Conservation (phyloP, 805 yeast genomes). For the Huiozyma naganishii region DNA sequence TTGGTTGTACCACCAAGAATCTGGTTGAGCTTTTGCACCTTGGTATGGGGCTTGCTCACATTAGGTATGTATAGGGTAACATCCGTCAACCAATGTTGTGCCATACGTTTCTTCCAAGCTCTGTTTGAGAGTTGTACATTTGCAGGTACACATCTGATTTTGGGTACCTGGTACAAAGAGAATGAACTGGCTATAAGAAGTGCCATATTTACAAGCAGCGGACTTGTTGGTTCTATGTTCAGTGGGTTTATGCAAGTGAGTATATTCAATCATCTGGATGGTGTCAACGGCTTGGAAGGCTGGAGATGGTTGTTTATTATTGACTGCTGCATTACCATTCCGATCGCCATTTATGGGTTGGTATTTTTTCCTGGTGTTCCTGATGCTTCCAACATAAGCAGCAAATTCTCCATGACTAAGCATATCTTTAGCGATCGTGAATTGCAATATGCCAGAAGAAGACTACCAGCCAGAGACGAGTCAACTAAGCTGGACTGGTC, state of each 20-base stretch:
- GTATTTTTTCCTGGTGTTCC: slow-evolving; percentile 52
- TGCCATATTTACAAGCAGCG: slow-evolving; percentile 46
- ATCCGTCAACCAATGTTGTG: slow-evolving; percentile 41
- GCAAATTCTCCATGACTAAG: slow-evolving; percentile 17
- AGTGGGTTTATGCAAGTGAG: slow-evolving; percentile 51
- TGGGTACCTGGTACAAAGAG: slow-evolving; percentile 45
- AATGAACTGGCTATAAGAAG: slow-evolving; percentile 39
- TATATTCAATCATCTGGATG: slow-evolving; percentile 37
- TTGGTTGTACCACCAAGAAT: slow-evolving; percentile 44
- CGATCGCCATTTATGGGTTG: slow-evolving; percentile 46
- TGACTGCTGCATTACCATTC: slow-evolving; percentile 48
- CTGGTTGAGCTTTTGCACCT: slow-evolving; percentile 44
- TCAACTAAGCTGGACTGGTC: slow-evolving; percentile 30
- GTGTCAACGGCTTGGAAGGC: slow-evolving; percentile 41
- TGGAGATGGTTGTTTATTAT: slow-evolving; percentile 64
- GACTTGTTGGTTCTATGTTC: slow-evolving; percentile 44
- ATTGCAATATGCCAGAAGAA: slow-evolving; percentile 31
- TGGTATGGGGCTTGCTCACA: slow-evolving; percentile 48
- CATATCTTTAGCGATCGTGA: slow-evolving; percentile 34
- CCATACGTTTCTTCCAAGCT: slow-evolving; percentile 50
- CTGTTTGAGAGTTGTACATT: slow-evolving; percentile 49
- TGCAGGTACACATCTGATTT: slow-evolving; percentile 42
- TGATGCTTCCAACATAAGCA: slow-evolving; percentile 20
- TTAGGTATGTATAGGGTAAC: slow-evolving; percentile 40
- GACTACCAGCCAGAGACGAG: slow-evolving; percentile 33